Evolutionary conservation across 2,329 filamentous ascomycete genomes (phyloP).

Genomic region (Intubia oerlemansii): DNA sequence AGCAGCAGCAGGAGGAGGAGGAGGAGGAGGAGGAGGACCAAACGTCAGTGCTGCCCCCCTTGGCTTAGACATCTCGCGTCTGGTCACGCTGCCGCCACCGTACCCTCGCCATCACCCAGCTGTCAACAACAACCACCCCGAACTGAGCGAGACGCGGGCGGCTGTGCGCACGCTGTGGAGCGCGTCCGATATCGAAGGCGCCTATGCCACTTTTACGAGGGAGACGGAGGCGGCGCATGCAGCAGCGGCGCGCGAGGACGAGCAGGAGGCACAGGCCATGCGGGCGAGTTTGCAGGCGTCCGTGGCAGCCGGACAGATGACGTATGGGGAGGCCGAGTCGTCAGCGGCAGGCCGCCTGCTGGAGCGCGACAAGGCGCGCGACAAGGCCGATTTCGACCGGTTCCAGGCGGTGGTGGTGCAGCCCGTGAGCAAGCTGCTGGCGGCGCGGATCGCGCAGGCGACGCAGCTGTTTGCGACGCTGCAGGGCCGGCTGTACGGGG

Average conservation of each 20-base stretch:
- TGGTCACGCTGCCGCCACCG: conserved; percentile 81
- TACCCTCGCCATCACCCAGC: conserved; percentile 90
- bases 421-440: conserved; percentile 63
- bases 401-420: conserved; percentile 72
- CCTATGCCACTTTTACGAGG: conserved; percentile 38
- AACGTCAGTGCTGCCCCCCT: too few species aligned
- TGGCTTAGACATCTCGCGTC: conserved; percentile 76
- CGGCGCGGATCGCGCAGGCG: conserved; percentile 49
- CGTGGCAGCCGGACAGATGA: conserved; percentile 56
- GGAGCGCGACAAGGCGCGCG: conserved; percentile 45
- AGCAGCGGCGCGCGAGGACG: conserved; percentile 29
- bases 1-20: too few species aligned
- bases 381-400: conserved; percentile 61
- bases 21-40: too few species aligned
- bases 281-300: conserved; percentile 58
- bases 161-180: conserved; percentile 55
- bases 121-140: conserved; percentile 87
- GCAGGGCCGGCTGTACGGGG: conserved; percentile 48
- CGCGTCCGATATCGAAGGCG: conserved; percentile 46
- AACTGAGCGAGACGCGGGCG: conserved; percentile 56
- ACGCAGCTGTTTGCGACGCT: conserved; percentile 61
- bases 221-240: conserved; percentile 35
- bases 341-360: conserved; percentile 46
- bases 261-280: conserved; percentile 31
- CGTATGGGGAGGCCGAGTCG: conserved; percentile 63